Evolutionary conservation across 352 stramenopile genomes (phyloP), one percentile per base, ranked within the genome.

Genomic region (Phytophthora gonapodyides): DNA sequence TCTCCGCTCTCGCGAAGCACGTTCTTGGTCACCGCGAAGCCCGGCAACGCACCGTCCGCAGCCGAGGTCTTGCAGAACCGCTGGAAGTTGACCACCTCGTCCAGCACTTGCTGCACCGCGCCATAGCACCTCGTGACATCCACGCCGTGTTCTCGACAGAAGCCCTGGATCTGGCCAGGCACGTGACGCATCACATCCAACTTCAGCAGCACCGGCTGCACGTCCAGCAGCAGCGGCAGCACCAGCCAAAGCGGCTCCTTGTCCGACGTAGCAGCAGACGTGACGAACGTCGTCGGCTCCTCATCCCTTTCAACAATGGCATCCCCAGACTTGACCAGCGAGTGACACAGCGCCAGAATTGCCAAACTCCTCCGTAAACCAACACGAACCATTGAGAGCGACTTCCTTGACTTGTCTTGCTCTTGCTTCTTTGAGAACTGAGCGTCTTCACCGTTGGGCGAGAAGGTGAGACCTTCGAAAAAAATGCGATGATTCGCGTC

Each of bases 161-260:
- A 87, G 15, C 41, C 48, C 24, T 67, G 53, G 13, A 89, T 17
- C 49, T 89, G 77, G 0, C 46, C 27, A 21, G 37, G 33, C 10
- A 74, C 38, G n/a, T 65, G 46, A 2, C 38, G 54, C 7, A 21
- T 61, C 15, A 72, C 62, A 49, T 82, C 62, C 38, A 87, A 17
- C 7, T 57, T 67, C 15, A 87, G 38, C 9, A 87, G 44, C 37
- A 68, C 55, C 2, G 77, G 77, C 36, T 86, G 77, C 44, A 87
- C 69, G 48, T 87, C 75, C n/a, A 87, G 57, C 36, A 86, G 54
- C 59, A 75, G 44, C 5, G 80, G 73, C 5, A 89, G 30, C 33
- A 74, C 34, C 4, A 87, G 47, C 55, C 66, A 75, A 35, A 62
- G 21, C 1, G 59, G 64, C 11, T 37, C 15, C 36, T 16, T 17